Evolutionary conservation across 2,329 filamentous ascomycete species (phyloP).

Genomic region (Pseudocercospora fijiensis): DNA sequence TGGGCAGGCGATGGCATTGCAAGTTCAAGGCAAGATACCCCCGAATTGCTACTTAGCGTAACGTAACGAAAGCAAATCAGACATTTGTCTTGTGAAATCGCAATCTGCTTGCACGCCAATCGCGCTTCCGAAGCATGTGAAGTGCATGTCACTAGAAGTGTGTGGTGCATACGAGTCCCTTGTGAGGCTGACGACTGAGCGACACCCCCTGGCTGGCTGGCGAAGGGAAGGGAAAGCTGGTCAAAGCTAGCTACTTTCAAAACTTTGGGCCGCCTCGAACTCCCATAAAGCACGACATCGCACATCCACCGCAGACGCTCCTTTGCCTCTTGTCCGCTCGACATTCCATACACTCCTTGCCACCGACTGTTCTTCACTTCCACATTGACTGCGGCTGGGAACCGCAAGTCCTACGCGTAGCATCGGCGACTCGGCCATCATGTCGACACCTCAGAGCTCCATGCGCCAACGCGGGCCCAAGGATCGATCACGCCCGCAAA

Average conservation of each 20-base stretch:
- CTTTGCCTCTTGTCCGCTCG: conserved; percentile 10
- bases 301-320: conserved; percentile 3
- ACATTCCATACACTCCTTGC: not conserved
- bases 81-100: not conserved
- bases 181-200: not conserved
- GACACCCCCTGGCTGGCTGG: not conserved
- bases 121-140: not conserved
- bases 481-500: conserved; percentile 27
- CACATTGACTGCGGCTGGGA: conserved; percentile 13
- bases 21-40: conserved; percentile 5
- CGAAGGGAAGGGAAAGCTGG: not conserved
- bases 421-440: conserved; percentile 11
- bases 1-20: not conserved
- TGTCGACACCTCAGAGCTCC: conserved; percentile 18
- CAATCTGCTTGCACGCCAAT: not conserved
- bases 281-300: not conserved
- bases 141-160: no score
- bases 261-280: not conserved
- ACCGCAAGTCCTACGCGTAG: conserved; percentile 9
- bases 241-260: not conserved
- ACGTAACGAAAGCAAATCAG: not conserved
- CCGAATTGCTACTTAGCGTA: not conserved
- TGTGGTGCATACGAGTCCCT: not conserved
- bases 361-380: not conserved
- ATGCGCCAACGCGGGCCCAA: conserved; percentile 27